A percentile compares a stretch with the other conserved stretches of the same genome.
Conservation (phyloP, 345 rosid species). For the Ceriops decandra region DNA sequence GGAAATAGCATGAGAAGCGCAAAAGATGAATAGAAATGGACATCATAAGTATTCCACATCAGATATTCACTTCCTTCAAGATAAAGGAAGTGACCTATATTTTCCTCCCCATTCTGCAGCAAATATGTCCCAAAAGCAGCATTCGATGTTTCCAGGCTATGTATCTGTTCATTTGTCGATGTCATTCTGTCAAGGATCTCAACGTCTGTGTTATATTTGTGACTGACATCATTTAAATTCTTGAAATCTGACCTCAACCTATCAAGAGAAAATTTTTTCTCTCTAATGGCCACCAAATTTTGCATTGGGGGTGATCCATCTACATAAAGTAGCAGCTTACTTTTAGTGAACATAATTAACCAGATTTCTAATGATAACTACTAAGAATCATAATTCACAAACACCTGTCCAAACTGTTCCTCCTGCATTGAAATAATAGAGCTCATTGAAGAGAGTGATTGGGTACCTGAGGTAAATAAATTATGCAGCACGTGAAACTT, state of each 20-base stretch:
- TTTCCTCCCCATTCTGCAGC: slow-evolving; percentile 23
- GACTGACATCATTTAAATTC: slow-evolving; percentile 17
- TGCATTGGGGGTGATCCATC: slow-evolving; percentile 80
- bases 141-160: slow-evolving; percentile 14
- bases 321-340: slow-evolving; percentile 16
- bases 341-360: neutral
- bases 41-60: slow-evolving; percentile 78
- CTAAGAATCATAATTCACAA: neutral
- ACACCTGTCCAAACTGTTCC: slow-evolving; percentile 94
- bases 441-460: slow-evolving; percentile 83
- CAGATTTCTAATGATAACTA: neutral
- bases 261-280: slow-evolving; percentile 68
- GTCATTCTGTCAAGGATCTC: slow-evolving; percentile 67
- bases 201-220: slow-evolving; percentile 43
- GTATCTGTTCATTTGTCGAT: slow-evolving; percentile 12
- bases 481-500: neutral
- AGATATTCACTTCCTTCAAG: slow-evolving; percentile 69
- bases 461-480: slow-evolving; percentile 53
- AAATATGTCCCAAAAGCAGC: slow-evolving; percentile 19
- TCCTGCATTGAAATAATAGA: slow-evolving; percentile 86
- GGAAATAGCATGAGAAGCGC: slow-evolving; percentile 74
- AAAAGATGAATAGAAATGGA: slow-evolving; percentile 77
- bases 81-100: slow-evolving; percentile 43
- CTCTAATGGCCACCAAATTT: slow-evolving; percentile 53
- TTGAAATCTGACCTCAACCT: slow-evolving; percentile 36